Conservation (phyloP, 495 filamentous ascomycete species). For the Xylaria longipes region DNA sequence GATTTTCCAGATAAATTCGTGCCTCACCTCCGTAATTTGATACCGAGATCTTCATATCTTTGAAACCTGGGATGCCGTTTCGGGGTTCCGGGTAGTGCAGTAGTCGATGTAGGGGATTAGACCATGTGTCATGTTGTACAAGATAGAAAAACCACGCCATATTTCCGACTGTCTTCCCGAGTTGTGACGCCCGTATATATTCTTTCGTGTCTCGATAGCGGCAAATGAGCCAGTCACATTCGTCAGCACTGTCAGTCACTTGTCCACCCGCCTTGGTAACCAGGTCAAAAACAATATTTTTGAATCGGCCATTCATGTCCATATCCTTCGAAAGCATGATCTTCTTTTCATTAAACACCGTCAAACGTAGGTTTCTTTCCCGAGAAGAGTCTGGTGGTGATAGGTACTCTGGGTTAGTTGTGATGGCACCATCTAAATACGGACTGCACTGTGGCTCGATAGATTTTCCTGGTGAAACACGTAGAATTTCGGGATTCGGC, state of each 20-base stretch:
- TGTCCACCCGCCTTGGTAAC: constrained; percentile 72
- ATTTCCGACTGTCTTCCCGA: constrained; percentile 84
- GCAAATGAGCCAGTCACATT: constrained; percentile 83
- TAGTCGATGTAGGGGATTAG: constrained; percentile 76
- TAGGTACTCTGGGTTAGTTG: constrained; percentile 64
- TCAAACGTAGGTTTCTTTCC: constrained; percentile 41
- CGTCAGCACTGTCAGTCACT: constrained; percentile 68
- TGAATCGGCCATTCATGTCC: constrained; percentile 67
- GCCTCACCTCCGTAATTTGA: constrained; percentile 98
- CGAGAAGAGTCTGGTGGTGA: constrained; percentile 46
- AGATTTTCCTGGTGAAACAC: constrained; percentile 57
- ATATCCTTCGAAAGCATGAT: constrained; percentile 76
- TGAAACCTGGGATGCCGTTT: constrained; percentile 78
- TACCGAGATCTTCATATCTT: constrained; percentile 76
- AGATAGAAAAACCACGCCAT: constrained; percentile 92
- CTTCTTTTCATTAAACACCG: constrained; percentile 71
- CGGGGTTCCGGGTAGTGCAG: constrained; percentile 88
- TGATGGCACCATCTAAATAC: constrained; percentile 75
- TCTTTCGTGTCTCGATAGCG: constrained; percentile 82
- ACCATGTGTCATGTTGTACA: constrained; percentile 87
- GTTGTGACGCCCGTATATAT: constrained; percentile 76
- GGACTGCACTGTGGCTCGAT: constrained; percentile 62
- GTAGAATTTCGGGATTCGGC: constrained; percentile 82
- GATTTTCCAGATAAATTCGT: constrained; percentile 88
- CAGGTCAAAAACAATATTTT: constrained; percentile 69